Percentiles rank a stretch among this genome's conserved stretches.
Conservation (phyloP, 2,329 filamentous ascomycete genomes). For the Ascomycota sp. region DNA sequence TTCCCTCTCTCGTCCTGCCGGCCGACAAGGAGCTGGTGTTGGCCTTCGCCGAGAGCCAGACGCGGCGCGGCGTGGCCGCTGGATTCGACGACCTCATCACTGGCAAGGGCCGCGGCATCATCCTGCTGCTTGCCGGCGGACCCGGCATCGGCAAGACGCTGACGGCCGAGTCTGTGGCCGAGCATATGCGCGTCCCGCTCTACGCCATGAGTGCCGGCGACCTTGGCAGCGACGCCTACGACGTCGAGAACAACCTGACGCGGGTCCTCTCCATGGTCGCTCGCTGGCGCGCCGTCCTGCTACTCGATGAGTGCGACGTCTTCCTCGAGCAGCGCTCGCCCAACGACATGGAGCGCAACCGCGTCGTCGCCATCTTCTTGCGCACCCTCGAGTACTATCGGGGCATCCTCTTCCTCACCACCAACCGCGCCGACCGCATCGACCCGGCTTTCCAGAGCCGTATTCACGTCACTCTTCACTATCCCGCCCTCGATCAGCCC, state of each 20-base stretch:
- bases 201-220: constrained; percentile 42
- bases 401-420: constrained; percentile 27
- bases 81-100: constrained; percentile 33
- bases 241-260: constrained; percentile 40
- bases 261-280: constrained; percentile 44
- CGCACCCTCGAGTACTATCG: constrained; percentile 26
- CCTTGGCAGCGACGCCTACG: constrained; percentile 43
- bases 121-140: constrained; percentile 25
- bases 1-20: constrained; percentile 26
- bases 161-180: constrained; percentile 27
- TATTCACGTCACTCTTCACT: constrained; percentile 27
- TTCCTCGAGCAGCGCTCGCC: constrained; percentile 18
- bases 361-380: constrained; percentile 17
- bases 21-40: constrained; percentile 26
- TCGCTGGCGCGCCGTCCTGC: constrained; percentile 19
- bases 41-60: constrained; percentile 27
- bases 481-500: constrained; percentile 17
- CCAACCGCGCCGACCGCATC: constrained; percentile 23
- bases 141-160: constrained; percentile 30
- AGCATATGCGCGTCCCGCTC: constrained; percentile 25
- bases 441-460: constrained; percentile 25
- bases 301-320: constrained; percentile 18
- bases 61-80: constrained; percentile 15
- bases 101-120: constrained; percentile 29
- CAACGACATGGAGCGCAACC: constrained; percentile 14